Conservation (phyloP, 176 grass and related monocot species). For the Leersia perrieri region DNA sequence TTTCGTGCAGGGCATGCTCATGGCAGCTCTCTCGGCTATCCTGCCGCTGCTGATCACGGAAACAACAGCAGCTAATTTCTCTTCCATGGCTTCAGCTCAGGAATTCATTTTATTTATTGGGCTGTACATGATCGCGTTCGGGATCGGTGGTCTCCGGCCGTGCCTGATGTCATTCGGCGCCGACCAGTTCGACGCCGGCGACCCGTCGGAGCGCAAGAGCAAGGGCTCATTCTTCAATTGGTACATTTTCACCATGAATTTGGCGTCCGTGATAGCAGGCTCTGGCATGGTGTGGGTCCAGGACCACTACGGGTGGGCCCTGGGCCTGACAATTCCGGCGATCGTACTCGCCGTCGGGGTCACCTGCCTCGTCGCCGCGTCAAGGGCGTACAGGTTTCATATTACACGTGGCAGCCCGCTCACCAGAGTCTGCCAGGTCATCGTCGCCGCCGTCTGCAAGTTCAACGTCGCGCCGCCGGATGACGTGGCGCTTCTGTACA, state of each 20-base stretch:
- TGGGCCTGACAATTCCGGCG: constrained; percentile 22
- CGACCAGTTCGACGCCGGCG: constrained; percentile 51
- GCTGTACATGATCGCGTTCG: constrained; percentile 49
- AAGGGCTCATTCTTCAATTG: constrained; percentile 44
- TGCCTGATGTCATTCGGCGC: constrained; percentile 51
- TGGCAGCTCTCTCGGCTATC: constrained; percentile 27
- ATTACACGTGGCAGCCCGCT: constrained; percentile 13
- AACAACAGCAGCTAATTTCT: too few relatives aligned
- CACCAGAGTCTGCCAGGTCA: constrained; percentile 34
- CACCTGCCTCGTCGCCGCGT: neutral
- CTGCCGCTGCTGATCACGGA: too few relatives aligned
- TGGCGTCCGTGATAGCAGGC: constrained; percentile 8
- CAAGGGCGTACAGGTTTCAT: constrained; percentile 29
- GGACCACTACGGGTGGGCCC: constrained; percentile 27
- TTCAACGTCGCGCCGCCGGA: neutral
- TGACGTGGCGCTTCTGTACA: constrained; percentile 4
- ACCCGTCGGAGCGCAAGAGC: constrained; percentile 2
- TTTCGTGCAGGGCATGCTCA: constrained; percentile 37
- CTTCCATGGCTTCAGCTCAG: neutral
- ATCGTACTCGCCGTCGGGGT: constrained; percentile 2
- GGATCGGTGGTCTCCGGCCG: constrained; percentile 39
- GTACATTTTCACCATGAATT: constrained; percentile 25
- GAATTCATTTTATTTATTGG: constrained; percentile 25
- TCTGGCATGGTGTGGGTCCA: constrained; percentile 35
- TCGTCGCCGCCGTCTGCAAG: constrained; percentile 26